Percentiles rank a stretch among this genome's conserved stretches.
Conservation (phyloP, 176 grass and related monocot species). For the Oryza longistaminata region DNA sequence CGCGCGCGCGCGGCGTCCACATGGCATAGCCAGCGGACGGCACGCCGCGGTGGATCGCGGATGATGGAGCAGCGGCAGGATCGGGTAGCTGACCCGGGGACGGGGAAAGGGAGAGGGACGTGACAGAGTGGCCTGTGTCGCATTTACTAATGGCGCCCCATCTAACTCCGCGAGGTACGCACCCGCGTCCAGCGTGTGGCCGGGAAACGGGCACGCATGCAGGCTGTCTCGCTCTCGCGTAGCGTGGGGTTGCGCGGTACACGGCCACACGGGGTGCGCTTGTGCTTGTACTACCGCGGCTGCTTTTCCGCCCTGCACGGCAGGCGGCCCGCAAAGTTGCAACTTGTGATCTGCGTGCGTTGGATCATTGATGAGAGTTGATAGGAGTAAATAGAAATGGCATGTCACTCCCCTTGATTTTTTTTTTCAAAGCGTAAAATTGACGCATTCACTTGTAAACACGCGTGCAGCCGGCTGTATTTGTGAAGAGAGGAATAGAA, state of each 20-base stretch:
- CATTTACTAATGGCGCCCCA: slow-evolving; percentile 24
- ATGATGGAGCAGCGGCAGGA: too few relatives aligned
- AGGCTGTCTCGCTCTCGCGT: not conserved
- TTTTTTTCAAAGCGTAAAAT: too few relatives aligned
- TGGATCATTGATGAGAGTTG: not conserved
- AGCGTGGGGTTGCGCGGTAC: not conserved
- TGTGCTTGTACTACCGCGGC: not conserved
- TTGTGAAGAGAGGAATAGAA: too few relatives aligned
- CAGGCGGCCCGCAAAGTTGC: not conserved
- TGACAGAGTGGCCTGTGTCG: not conserved
- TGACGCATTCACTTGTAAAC: too few relatives aligned
- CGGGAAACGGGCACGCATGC: slow-evolving; percentile 22
- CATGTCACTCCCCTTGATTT: not conserved
- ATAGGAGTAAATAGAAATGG: not conserved
- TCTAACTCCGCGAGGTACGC: not conserved
- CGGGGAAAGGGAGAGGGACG: not conserved
- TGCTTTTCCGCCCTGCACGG: not conserved
- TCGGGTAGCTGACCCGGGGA: too few relatives aligned
- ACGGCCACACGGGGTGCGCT: not conserved
- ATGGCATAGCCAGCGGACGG: not conserved
- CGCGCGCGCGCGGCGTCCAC: slow-evolving; percentile 19
- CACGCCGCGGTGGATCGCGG: too few relatives aligned
- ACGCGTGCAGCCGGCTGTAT: too few relatives aligned
- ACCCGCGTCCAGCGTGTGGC: not conserved
- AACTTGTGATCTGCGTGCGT: not conserved